Evolutionary conservation across 2,329 filamentous ascomycete genomes (phyloP).

Genomic region (Paraconiothyrium sp.): DNA sequence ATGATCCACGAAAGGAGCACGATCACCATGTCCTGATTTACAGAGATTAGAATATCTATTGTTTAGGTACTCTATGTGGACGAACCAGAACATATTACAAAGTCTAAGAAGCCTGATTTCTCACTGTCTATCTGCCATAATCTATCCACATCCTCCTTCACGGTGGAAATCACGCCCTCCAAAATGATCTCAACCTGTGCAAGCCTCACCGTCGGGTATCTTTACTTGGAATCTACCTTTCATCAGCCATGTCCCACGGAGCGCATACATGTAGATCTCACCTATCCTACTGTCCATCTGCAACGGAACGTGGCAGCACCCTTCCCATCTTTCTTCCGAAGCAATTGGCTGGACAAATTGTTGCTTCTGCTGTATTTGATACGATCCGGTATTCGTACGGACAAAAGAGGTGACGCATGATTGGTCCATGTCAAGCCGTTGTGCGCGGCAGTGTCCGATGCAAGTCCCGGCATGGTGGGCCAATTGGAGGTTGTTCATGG

Average conservation of each 20-base stretch:
- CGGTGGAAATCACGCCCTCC: no score
- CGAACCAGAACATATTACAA: no score
- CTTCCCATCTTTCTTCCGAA: conserved; percentile 20
- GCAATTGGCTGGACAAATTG: conserved; percentile 18
- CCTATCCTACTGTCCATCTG: conserved; percentile 10
- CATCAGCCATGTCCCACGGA: neutral
- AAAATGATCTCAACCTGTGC: neutral
- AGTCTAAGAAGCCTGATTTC: no score
- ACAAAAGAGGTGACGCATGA: conserved; percentile 7
- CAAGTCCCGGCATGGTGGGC: conserved; percentile 22
- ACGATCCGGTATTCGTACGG: conserved; percentile 33
- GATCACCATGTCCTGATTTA: no score
- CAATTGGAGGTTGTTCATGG: conserved; percentile 23
- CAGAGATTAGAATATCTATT: no score
- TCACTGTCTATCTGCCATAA: no score
- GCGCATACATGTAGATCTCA: conserved; percentile 1
- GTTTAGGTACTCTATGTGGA: no score
- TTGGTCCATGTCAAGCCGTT: conserved; percentile 19
- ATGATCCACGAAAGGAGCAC: no score
- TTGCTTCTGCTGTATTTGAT: conserved; percentile 34
- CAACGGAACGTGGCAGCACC: conserved; percentile 20
- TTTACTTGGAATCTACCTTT: neutral
- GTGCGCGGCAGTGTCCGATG: conserved; percentile 38
- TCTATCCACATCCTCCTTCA: no score
- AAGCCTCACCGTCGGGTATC: neutral